These are phyloP conservation scores for Mycena filopes DNA, from an alignment of 768 basidiomycete species.

Conservation along the genomic window DNA sequence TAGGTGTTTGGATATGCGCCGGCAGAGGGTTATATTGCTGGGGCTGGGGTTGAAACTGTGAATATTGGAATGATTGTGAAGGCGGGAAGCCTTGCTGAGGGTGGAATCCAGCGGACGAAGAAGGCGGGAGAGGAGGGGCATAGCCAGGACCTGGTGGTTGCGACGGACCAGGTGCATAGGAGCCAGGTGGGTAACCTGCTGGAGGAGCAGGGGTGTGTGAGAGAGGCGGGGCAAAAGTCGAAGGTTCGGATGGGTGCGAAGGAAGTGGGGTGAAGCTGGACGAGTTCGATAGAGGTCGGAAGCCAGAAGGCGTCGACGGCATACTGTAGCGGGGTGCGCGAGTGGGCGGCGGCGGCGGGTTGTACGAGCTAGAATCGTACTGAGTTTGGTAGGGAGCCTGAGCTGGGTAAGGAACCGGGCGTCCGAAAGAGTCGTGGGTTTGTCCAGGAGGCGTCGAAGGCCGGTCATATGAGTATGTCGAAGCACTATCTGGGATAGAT, in stretches of 20 bases:
- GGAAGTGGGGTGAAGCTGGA: conserved; percentile 49
- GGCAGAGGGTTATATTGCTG: conserved; percentile 51
- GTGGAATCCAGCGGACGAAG: conserved; percentile 48
- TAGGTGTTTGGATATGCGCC: conserved; percentile 42
- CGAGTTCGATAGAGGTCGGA: conserved; percentile 61
- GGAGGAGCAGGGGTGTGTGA: conserved; percentile 53
- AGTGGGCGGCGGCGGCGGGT: conserved; percentile 50
- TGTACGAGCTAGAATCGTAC: conserved; percentile 38
- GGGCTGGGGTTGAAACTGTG: conserved; percentile 47
- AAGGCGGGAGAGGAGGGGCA: conserved; percentile 36
- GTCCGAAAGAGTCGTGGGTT: conserved; percentile 42
- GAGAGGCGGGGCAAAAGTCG: conserved; percentile 48
- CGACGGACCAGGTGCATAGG: conserved; percentile 53
- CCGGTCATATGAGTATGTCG: conserved; percentile 53
- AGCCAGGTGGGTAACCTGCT: conserved; percentile 49
- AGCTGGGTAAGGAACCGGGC: conserved; percentile 39
- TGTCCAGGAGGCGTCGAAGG: conserved; percentile 49
- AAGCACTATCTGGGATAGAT: conserved; percentile 44
- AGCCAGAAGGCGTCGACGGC: conserved; percentile 75
- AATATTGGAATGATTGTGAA: conserved; percentile 47
- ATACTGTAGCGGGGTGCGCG: conserved; percentile 75
- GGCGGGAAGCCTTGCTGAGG: conserved; percentile 52
- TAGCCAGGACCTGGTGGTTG: conserved; percentile 42
- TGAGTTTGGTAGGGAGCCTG: conserved; percentile 52
- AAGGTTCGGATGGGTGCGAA: conserved; percentile 49